These are phyloP conservation scores for Mangifera indica DNA, from an alignment of 345 rosid species.

Conservation along the genomic window DNA sequence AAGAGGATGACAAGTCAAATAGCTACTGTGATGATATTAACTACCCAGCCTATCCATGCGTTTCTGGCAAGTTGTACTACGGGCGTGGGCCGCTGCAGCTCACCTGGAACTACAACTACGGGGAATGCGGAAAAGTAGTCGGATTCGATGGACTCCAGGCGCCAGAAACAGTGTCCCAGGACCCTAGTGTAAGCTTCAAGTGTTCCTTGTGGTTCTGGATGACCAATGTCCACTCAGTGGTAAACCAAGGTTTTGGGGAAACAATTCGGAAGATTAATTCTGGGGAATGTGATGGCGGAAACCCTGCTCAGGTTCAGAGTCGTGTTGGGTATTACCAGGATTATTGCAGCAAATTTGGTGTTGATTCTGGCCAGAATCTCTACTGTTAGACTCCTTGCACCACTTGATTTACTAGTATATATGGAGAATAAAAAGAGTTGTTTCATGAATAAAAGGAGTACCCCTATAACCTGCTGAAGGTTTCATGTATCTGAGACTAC, in stretches of 20 bases:
- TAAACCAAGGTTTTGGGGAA: constrained; percentile 67
- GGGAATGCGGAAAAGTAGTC: constrained; percentile 48
- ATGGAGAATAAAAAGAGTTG: too few species aligned
- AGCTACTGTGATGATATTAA: too few species aligned
- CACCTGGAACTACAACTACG: constrained; percentile 66
- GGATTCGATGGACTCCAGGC: constrained; percentile 53
- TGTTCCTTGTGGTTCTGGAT: constrained; percentile 78
- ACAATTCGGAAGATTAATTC: constrained; percentile 67
- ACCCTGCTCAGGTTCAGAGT: constrained; percentile 37
- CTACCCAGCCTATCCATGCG: constrained; percentile 53
- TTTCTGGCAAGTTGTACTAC: constrained; percentile 46
- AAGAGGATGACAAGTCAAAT: constrained; percentile 48
- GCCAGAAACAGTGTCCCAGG: constrained; percentile 59
- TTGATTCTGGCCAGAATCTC: constrained; percentile 35
- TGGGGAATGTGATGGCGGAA: constrained; percentile 51
- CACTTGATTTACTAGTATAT: too few species aligned
- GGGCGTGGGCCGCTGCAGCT: constrained; percentile 73
- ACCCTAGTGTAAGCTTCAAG: constrained; percentile 55
- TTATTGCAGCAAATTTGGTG: constrained; percentile 52
- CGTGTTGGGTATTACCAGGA: constrained; percentile 48
- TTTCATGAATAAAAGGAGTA: too few species aligned
- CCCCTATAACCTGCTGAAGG: background rate
- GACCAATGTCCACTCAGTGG: constrained; percentile 43
- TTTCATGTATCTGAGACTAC: background rate
- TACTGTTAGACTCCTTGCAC: too few species aligned